Evolutionary conservation across 202 grass and related monocot species (phyloP), one percentile per base, ranked within the genome.

Genomic region (Schoenoplectus triqueter): DNA sequence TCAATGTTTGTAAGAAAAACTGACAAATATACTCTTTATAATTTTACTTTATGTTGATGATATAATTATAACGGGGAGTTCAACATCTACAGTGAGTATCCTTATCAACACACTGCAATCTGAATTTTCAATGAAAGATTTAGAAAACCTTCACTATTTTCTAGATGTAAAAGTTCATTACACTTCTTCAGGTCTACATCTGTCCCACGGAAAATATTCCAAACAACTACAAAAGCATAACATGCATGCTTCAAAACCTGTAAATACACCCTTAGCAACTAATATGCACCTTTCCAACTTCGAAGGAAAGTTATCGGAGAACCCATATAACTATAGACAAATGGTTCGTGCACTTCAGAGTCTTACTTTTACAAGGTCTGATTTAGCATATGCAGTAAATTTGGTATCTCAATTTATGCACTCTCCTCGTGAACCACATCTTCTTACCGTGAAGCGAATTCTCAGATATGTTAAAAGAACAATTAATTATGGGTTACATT

Each of bases 91-190:
- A 46, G 10, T 81, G 11, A 8, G 39, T n/a, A 13, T 19, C 3
- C 49, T 82, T 17, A 67, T 66, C 22, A 64, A 10, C 9, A 11
- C 52, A 45, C 46, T 82, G 48, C 11, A 67, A 21, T 41, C 3
- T 0, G 13, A 45, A 2, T 82, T 82, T 82, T 11, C 60, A 19
- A 44, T 82, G 41, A 82, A 82, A 10, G 60, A 82, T 45, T 10
- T 82, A 46, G 60, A 13, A 4, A 40, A 10, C 31, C 18, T 67
- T 5, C 52, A 82, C 50, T 82, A 65, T 47, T 82, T 82, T 51
- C 47, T 82, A 5, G 60, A 9, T 0, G n/a, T 82, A 3, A 13
- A 64, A 65, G 20, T 17, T 51, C 10, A 7, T 3, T 17, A 15
- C 1, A 65, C 8, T 1, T 7, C 9, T 19, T n/a, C 2, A 42